These are phyloP conservation scores for Aspergillus olivimuriae DNA, from an alignment of 495 filamentous ascomycete genomes.

Conservation along the genomic window DNA sequence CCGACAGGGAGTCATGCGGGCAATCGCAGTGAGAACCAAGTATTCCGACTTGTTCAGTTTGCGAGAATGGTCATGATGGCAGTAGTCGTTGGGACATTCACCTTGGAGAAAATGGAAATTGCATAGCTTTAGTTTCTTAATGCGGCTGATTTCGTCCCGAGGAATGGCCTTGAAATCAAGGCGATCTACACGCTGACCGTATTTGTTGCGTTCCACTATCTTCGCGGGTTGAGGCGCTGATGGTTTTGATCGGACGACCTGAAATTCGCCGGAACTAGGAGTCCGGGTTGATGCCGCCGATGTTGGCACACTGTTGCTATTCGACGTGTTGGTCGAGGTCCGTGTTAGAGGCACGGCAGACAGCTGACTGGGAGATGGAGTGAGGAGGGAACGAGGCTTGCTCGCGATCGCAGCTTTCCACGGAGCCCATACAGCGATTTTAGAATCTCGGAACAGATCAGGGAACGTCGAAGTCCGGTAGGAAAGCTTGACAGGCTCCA, in stretches of 20 bases:
- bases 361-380: constrained; percentile 40
- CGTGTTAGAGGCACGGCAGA: constrained; percentile 28
- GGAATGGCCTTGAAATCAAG: constrained; percentile 47
- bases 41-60: constrained; percentile 61
- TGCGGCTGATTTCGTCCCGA: constrained; percentile 50
- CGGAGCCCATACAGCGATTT: constrained; percentile 44
- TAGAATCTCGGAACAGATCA: constrained; percentile 59
- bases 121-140: constrained; percentile 73
- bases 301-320: constrained; percentile 29
- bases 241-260: constrained; percentile 44
- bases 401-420: constrained; percentile 31
- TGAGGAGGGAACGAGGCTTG: constrained; percentile 29
- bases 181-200: constrained; percentile 66
- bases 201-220: constrained; percentile 59
- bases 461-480: constrained; percentile 56
- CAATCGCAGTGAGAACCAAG: constrained; percentile 60
- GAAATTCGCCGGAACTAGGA: constrained; percentile 28
- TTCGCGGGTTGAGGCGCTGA: constrained; percentile 46
- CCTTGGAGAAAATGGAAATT: constrained; percentile 77
- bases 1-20: constrained; percentile 72
- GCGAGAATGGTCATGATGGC: constrained; percentile 70
- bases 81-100: constrained; percentile 65
- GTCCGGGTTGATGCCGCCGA: constrained; percentile 27
- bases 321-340: constrained; percentile 34
- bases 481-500: constrained; percentile 45